Percentiles rank a stretch among this genome's conserved stretches.
Conservation (phyloP, 805 yeast genomes). For the Kuraishia molischiana region DNA sequence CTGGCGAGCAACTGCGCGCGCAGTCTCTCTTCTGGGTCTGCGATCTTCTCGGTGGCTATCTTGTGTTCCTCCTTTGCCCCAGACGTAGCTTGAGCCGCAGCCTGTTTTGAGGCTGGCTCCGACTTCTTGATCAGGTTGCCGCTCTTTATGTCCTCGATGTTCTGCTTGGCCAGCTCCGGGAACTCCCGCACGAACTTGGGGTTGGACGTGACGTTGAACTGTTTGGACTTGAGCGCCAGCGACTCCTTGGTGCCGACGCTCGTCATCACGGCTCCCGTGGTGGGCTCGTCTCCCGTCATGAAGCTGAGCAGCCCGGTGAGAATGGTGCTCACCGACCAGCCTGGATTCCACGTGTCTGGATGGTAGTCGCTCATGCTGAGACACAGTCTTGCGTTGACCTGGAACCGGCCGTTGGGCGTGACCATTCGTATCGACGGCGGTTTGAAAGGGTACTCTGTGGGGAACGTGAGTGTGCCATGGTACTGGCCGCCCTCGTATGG, state of each 20-base stretch:
- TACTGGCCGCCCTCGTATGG: slow-evolving; percentile 83
- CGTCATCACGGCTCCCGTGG: slow-evolving; percentile 75
- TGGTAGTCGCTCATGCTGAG: slow-evolving; percentile 92
- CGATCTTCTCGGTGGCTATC: slow-evolving; percentile 26
- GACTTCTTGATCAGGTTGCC: slow-evolving; percentile 3
- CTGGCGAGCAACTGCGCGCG: slow-evolving; percentile 23
- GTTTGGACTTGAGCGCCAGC: slow-evolving; percentile 49
- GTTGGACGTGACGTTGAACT: slow-evolving; percentile 50
- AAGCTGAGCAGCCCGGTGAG: slow-evolving; percentile 81
- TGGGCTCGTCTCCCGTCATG: slow-evolving; percentile 80
- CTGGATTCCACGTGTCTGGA: slow-evolving; percentile 94
- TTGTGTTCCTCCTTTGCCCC: slow-evolving; percentile 14
- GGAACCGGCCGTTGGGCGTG: slow-evolving; percentile 86
- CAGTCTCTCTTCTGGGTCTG: slow-evolving; percentile 66
- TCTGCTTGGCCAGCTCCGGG: slow-evolving; percentile 51
- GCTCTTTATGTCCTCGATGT: slow-evolving; percentile 21
- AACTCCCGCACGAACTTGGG: slow-evolving; percentile 35
- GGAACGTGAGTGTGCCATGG: slow-evolving; percentile 81
- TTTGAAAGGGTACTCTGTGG: slow-evolving; percentile 79
- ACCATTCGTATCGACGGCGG: slow-evolving; percentile 87
- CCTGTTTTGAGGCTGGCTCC: slow-evolving; percentile 1
- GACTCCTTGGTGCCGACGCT: slow-evolving; percentile 44
- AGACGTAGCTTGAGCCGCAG: slow-evolving; percentile 14
- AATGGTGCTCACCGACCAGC: slow-evolving; percentile 89
- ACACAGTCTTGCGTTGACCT: slow-evolving; percentile 73